A percentile compares a stretch with the other conserved stretches of the same genome.
Evolutionary conservation across 2,329 filamentous ascomycete species (phyloP).

Genomic region (Pleoardoris graminearum): DNA sequence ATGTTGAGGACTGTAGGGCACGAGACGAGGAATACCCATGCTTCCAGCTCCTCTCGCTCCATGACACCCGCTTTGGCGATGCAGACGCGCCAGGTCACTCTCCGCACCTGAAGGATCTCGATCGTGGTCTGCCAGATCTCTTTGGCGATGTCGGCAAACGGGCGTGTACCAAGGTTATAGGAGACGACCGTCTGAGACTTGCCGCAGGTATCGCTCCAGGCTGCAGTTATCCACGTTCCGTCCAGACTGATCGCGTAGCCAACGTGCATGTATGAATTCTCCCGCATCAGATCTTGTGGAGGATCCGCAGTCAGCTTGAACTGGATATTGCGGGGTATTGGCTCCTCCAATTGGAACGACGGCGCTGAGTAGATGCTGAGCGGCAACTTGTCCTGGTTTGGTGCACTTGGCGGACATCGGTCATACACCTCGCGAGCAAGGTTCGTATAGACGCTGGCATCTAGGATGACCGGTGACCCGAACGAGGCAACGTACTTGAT

Average conservation of each 20-base stretch:
- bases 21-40: conserved; percentile 43
- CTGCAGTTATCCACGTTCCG: conserved; percentile 75
- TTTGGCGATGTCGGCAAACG: conserved; percentile 66
- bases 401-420: conserved; percentile 61
- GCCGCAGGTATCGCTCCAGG: conserved; percentile 80
- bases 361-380: conserved; percentile 64
- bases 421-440: conserved; percentile 78
- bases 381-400: conserved; percentile 44
- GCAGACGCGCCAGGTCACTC: conserved; percentile 76
- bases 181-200: conserved; percentile 72
- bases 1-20: conserved; percentile 44
- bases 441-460: conserved; percentile 61
- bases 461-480: conserved; percentile 64
- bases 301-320: conserved; percentile 72
- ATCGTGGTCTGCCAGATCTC: conserved; percentile 80
- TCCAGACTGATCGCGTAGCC: conserved; percentile 77
- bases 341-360: conserved; percentile 72
- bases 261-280: conserved; percentile 79
- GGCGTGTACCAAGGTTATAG: conserved; percentile 68
- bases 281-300: conserved; percentile 72
- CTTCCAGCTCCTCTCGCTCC: conserved; percentile 65
- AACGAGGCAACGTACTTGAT: conserved; percentile 68
- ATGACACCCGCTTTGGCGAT: conserved; percentile 72
- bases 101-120: conserved; percentile 70
- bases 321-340: conserved; percentile 70